These are phyloP conservation scores for Rosa hybrid DNA, from an alignment of 331 rosid genomes.

Conservation along the genomic window DNA sequence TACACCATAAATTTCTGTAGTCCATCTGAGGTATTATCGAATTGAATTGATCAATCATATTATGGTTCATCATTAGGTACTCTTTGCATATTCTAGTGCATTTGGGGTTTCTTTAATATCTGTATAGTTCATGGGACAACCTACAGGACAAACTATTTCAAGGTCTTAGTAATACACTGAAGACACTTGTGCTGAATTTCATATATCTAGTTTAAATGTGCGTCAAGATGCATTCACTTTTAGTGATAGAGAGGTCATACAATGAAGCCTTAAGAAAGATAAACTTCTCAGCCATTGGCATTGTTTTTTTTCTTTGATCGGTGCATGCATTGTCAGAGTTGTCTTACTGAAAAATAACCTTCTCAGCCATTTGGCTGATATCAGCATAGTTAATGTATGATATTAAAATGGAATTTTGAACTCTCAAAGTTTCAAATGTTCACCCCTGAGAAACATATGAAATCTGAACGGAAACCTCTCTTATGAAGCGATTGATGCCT, in stretches of 20 bases:
- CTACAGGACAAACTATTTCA: background rate
- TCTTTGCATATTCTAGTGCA: no score
- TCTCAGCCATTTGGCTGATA: no score
- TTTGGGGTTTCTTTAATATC: no score
- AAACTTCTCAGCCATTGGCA: background rate
- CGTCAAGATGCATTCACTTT: background rate
- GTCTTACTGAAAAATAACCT: background rate
- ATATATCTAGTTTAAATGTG: background rate
- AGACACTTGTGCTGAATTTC: background rate
- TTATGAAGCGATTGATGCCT: background rate
- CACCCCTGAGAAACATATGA: background rate
- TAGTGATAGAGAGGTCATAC: background rate
- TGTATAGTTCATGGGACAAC: background rate
- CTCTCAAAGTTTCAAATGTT: background rate
- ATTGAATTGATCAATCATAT: no score
- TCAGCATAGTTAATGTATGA: no score
- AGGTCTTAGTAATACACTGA: background rate
- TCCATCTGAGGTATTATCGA: no score
- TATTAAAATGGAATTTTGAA: no score
- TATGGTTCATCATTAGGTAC: no score
- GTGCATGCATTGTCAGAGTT: background rate
- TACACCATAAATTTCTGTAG: no score
- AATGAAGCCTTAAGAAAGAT: background rate
- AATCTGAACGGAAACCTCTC: background rate
- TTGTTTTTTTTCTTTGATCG: background rate